Evolutionary conservation across 208 protist species (phyloP).

Genomic region (Trypanosoma lewisi): DNA sequence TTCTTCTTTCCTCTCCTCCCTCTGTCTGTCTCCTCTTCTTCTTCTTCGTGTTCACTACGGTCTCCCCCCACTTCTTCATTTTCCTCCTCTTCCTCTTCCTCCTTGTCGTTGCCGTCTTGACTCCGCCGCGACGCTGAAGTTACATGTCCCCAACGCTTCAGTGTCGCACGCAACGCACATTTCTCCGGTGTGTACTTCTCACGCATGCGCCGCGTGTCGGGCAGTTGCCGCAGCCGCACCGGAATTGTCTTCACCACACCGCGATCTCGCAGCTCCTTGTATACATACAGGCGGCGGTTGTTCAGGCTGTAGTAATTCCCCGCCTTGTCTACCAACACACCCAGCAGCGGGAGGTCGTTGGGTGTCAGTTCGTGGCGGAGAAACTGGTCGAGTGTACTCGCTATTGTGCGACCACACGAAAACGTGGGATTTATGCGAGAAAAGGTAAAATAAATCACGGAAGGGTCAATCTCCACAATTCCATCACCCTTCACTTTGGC

Average conservation of each 20-base stretch:
- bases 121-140: background rate
- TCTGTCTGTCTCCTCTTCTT: background rate
- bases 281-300: conserved; percentile 82
- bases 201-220: conserved; percentile 65
- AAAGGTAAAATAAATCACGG: conserved; percentile 83
- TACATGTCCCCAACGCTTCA: conserved; percentile 48
- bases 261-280: conserved; percentile 63
- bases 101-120: background rate
- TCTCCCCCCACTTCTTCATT: conserved; percentile 13
- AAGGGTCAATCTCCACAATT: conserved; percentile 51
- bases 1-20: background rate
- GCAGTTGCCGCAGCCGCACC: conserved; percentile 64
- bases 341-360: conserved; percentile 67
- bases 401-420: conserved; percentile 82
- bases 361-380: conserved; percentile 39
- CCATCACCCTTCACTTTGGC: conserved; percentile 18
- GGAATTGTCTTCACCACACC: conserved; percentile 48
- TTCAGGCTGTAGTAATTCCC: conserved; percentile 78
- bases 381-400: conserved; percentile 70
- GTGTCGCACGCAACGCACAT: conserved; percentile 64
- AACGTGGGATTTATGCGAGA: conserved; percentile 77
- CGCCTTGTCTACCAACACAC: conserved; percentile 51
- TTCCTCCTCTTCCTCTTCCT: conserved; percentile 2
- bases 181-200: conserved; percentile 76
- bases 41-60: conserved; percentile 19